Percentiles rank a stretch among this genome's conserved stretches.
phyloP scores from a whole-genome alignment of 305 asterid genomes.

The Solanum hybrid region DNA sequence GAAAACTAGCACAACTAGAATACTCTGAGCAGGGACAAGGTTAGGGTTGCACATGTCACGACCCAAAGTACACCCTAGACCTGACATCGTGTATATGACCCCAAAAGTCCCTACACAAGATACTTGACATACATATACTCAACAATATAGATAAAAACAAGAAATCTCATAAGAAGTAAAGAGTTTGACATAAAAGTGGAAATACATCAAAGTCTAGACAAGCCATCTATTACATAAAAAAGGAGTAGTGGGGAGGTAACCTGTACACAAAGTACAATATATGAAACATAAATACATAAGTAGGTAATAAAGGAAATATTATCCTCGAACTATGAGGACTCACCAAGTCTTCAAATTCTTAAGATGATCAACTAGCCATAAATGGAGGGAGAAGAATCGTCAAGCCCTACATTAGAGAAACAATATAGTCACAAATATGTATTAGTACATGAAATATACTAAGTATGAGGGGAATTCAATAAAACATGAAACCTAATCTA shows the following conservation, averaged over 20 bases:
- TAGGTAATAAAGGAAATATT: not conserved
- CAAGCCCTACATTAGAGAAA: not conserved
- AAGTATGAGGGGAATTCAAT: not conserved
- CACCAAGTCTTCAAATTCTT: not conserved
- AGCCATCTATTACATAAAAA: not conserved
- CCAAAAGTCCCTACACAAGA: not conserved
- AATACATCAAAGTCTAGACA: not conserved
- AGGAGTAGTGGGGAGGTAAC: not conserved
- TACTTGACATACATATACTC: not conserved
- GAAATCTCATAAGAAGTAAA: not conserved
- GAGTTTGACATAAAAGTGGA: not conserved
- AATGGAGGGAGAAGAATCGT: not conserved
- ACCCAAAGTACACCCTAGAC: not conserved
- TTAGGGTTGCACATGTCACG: constrained; percentile 27
- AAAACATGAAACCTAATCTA: no score
- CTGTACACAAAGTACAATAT: not conserved
- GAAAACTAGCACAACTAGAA: constrained; percentile 30
- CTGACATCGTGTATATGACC: not conserved
- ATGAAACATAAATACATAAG: not conserved
- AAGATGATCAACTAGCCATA: not conserved
- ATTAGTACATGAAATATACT: not conserved
- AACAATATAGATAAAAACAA: not conserved
- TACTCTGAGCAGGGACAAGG: constrained; percentile 40
- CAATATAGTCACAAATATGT: not conserved
- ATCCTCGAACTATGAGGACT: not conserved